phyloP scores from a whole-genome alignment of 495 filamentous ascomycete genomes.

The Hyaloscypha hepaticicola region DNA sequence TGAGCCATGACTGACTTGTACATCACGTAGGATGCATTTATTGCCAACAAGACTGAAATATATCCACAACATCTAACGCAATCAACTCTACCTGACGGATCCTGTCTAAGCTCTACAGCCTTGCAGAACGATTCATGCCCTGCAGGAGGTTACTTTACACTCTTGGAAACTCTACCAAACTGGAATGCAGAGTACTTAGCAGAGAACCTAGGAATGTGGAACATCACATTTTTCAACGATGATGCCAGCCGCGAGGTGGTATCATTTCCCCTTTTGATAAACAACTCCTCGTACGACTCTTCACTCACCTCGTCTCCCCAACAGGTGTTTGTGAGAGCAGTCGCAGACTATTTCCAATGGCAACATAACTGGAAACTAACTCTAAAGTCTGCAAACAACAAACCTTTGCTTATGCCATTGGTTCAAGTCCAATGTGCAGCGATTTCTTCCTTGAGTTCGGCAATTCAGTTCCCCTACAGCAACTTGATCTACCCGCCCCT shows the following conservation, averaged over 20 bases:
- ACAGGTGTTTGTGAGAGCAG: neutral
- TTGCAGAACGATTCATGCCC: neutral
- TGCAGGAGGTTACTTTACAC: neutral
- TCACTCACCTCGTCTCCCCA: neutral
- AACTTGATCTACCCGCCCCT: neutral
- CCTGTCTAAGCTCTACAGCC: neutral
- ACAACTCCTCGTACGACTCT: neutral
- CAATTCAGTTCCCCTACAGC: neutral
- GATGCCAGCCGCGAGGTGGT: neutral
- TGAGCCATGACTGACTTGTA: neutral
- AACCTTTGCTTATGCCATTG: neutral
- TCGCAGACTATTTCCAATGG: neutral
- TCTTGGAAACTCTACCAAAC: neutral
- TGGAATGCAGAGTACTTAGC: neutral
- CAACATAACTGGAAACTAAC: neutral
- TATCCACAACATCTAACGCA: neutral
- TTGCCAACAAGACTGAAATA: neutral
- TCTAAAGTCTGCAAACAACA: neutral
- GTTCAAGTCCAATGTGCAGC: neutral
- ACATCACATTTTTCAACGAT: neutral
- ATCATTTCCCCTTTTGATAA: neutral
- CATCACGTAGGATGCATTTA: neutral
- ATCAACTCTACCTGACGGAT: neutral
- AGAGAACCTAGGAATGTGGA: neutral
- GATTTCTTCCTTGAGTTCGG: neutral